Conservation (phyloP, 2,329 filamentous ascomycete genomes). For the Calonectria pauciramosa region DNA sequence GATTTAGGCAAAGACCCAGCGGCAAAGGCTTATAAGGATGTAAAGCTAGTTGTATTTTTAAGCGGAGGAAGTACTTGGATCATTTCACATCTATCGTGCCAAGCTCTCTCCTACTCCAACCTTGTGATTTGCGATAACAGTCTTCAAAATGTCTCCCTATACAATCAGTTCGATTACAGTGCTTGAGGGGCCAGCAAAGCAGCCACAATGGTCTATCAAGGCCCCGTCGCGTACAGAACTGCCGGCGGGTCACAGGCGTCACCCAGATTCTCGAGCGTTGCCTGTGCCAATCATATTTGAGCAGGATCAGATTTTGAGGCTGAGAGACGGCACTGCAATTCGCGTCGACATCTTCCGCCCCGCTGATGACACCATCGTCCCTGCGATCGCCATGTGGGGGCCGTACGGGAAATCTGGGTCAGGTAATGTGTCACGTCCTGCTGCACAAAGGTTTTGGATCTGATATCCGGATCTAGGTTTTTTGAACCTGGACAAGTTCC, state of each 20-base stretch:
- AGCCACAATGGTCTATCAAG: background rate
- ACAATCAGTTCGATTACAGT: background rate
- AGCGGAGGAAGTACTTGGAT: no score
- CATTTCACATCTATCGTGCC: background rate
- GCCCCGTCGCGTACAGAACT: background rate
- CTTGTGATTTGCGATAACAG: no score
- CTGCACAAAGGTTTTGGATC: background rate
- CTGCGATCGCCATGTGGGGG: background rate
- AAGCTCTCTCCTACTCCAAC: background rate
- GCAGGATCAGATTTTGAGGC: background rate
- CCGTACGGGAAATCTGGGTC: slow-evolving; percentile 5
- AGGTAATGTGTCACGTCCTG: background rate
- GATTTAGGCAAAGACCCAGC: background rate
- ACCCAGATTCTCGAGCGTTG: background rate
- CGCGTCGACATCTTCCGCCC: background rate
- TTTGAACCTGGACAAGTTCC: background rate
- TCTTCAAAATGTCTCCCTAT: background rate
- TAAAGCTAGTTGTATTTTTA: background rate
- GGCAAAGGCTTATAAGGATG: background rate
- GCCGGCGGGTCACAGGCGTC: background rate
- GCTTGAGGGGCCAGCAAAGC: background rate
- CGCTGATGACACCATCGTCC: background rate
- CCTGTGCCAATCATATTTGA: background rate
- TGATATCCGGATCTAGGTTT: background rate
- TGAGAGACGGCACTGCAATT: background rate